Base-by-base conservation (phyloP, 192 early-diverging fungal species). In the Rhizoclosmatium globosum region DNA sequence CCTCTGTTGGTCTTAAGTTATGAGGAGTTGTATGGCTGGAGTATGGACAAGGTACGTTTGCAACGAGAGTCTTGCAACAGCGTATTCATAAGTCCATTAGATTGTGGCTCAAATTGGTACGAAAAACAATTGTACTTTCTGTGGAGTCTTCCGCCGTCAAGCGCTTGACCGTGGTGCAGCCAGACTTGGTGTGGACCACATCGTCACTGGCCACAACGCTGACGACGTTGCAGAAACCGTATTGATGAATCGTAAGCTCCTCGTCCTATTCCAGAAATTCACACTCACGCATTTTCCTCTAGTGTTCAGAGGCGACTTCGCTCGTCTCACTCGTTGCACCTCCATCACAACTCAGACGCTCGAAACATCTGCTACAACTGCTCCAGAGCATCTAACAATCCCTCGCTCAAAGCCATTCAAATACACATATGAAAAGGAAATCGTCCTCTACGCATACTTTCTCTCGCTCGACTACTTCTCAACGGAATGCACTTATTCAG, bases 51-150 rank as follows among this genome's bases (percentile, higher is more conserved):
- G 60, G 73, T 74, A 19, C 43, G 23, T 68, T 43, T 9, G 42
- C 7, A 92, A 53, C 9, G 17, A 53, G 17, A 17, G 46, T 45
- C 46, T 68, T 44, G 46, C 67, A 41, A 47, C 45, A n/a, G 67
- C 13, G 9, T 53, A 17, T 53, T 53, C 6, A 38, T 64, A 64
- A 7, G 11, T 17, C 7, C 1, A 64, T 13, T 57, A 85, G 42
- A 98, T 99, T 80, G 98, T 99, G 4, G 90, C 91, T 68, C 92
- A 96, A 62, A 94, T 98, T 21, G 98, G 98, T 0, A 88, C 92
- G 67, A 98, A 98, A 82, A 99, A 98, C 83, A 99, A 99, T 84
- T 99, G 98, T 56, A 99, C 98, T 15, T 99, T 98, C 80, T 99
- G 98, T 79, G 98, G 98, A 59, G 98, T 99, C 50, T 98, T 99